Conservation (phyloP, 208 protist genomes). For the Crithidia mellificae region DNA sequence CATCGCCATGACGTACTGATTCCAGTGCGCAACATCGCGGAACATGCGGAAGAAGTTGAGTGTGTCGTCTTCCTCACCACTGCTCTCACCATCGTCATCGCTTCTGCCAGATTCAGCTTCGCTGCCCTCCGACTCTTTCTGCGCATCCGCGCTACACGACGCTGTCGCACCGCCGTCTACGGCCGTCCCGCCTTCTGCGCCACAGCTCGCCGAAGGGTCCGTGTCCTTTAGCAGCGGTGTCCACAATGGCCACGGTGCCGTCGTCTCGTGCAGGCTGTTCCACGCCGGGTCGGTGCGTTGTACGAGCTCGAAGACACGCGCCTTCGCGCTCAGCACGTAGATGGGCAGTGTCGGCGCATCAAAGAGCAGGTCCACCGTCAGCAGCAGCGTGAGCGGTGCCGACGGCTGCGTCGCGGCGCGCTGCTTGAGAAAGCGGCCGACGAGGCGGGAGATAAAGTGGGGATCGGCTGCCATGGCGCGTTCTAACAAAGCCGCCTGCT, state of each 20-base stretch:
- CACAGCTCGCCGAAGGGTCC: constrained; percentile 2
- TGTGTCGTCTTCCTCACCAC: constrained; percentile 18
- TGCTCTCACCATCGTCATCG: constrained; percentile 23
- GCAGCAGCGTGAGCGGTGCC: constrained; percentile 38
- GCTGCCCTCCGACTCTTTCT: too few relatives aligned
- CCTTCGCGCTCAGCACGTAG: constrained; percentile 75
- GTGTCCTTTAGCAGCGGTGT: constrained; percentile 35
- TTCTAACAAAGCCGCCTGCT: constrained; percentile 56
- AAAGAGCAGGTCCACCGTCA: constrained; percentile 80
- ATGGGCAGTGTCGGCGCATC: constrained; percentile 66
- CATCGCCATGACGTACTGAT: constrained; percentile 65
- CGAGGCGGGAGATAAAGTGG: constrained; percentile 41
- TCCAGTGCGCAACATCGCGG: constrained; percentile 69
- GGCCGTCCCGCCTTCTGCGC: background rate
- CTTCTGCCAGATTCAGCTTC: background rate
- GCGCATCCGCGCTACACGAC: constrained; percentile 7
- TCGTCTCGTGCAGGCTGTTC: background rate
- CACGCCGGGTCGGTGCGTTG: constrained; percentile 7
- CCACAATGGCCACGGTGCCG: constrained; percentile 21
- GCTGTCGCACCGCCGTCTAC: background rate
- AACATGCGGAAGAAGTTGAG: constrained; percentile 82
- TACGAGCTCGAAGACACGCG: constrained; percentile 47
- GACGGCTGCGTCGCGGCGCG: background rate
- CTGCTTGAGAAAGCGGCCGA: constrained; percentile 16
- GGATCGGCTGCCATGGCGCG: constrained; percentile 30